phyloP scores from a whole-genome alignment of 1,139 yeast genomes.

The Zygosaccharomyces pseudobailii region DNA sequence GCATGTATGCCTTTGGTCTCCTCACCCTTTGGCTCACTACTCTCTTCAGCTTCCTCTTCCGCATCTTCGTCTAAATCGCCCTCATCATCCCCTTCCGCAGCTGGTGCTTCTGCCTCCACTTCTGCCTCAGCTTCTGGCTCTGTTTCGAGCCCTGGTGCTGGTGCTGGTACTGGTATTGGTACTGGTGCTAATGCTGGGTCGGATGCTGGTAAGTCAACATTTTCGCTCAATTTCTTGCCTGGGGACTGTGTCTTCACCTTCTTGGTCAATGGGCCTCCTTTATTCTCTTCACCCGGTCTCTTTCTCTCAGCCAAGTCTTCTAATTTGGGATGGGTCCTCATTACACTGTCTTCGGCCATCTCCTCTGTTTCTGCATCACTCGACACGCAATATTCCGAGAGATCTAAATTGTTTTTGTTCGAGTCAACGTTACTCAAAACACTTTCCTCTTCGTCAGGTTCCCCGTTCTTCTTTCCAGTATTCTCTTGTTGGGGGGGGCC shows the following conservation, averaged over 20 bases:
- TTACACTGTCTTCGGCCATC: conserved; percentile 21
- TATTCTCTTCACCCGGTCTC: conserved; percentile 6
- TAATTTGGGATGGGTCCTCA: conserved; percentile 6
- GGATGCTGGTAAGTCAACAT: background rate
- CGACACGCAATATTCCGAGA: conserved; percentile 29
- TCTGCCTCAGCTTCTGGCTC: conserved; percentile 17
- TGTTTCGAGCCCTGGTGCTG: conserved; percentile 1
- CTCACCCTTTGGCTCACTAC: conserved; percentile 18
- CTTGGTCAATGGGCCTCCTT: conserved; percentile 7
- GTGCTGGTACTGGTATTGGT: conserved; percentile 5
- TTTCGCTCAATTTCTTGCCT: conserved; percentile 1
- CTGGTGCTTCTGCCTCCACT: conserved; percentile 12
- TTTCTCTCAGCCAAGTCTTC: conserved; percentile 15
- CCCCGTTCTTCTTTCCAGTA: background rate
- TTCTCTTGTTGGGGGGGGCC: background rate
- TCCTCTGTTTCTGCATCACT: conserved; percentile 35
- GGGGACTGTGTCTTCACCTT: conserved; percentile 6
- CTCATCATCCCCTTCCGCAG: conserved; percentile 10
- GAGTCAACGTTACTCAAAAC: conserved; percentile 25
- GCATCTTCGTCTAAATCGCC: conserved; percentile 6
- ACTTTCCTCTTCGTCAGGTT: conserved; percentile 27
- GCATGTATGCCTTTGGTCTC: conserved; percentile 17
- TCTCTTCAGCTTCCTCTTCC: conserved; percentile 15
- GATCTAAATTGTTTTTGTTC: conserved; percentile 17
- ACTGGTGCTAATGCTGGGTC: background rate